Conservation (phyloP, 1,139 yeast genomes). For the Yamadazyma atlantica region DNA sequence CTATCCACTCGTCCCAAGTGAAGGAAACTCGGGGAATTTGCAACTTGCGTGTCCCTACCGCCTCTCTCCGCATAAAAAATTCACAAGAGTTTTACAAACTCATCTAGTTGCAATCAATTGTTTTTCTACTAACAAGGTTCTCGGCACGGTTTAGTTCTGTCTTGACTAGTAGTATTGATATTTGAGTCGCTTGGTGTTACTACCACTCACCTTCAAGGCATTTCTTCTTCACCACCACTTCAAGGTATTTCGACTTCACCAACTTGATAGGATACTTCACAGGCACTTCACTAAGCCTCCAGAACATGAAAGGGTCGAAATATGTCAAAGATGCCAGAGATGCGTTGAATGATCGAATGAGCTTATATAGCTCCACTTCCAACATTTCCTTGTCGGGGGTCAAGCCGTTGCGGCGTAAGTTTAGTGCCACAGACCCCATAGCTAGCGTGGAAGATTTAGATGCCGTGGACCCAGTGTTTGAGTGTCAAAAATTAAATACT, state of each 20-base stretch:
- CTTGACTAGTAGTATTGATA: too few species aligned
- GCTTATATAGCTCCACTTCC: slow-evolving; percentile 29
- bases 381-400: slow-evolving; percentile 27
- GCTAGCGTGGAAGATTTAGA: slow-evolving; percentile 11
- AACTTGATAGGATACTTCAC: too few species aligned
- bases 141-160: too few species aligned
- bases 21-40: too few species aligned
- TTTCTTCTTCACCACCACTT: too few species aligned
- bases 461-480: slow-evolving; percentile 17
- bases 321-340: slow-evolving; percentile 26
- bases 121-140: too few species aligned
- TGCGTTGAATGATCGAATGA: slow-evolving; percentile 31
- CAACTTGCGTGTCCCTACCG: neutral
- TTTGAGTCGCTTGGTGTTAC: too few species aligned
- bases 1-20: too few species aligned
- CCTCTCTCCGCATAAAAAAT: neutral
- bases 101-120: neutral
- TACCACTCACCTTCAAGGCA: too few species aligned
- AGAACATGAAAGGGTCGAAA: slow-evolving; percentile 19
- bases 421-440: slow-evolving; percentile 21
- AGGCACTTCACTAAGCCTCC: too few species aligned
- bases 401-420: slow-evolving; percentile 27
- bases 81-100: neutral
- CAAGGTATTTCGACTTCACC: too few species aligned
- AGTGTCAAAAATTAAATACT: slow-evolving; percentile 33